Base-by-base conservation (phyloP, 2,329 filamentous ascomycete genomes). In the Myriangium duriaei region DNA sequence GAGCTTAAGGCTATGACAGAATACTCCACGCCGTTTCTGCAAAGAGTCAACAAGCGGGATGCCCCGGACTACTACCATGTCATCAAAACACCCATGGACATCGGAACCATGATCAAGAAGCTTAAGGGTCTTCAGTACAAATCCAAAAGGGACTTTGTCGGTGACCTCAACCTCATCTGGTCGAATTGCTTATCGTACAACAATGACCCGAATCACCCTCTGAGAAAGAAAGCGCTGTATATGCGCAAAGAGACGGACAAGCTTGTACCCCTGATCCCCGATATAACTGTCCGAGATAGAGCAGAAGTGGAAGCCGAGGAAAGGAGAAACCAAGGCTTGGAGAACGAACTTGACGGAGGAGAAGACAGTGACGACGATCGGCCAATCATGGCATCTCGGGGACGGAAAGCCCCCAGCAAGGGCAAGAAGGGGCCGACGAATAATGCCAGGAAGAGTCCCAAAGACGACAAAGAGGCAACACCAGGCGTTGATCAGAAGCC, bases 181-280 rank as follows among this genome's bases (percentile, higher is more conserved):
- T 76, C 86, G 40, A 98, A 98, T 54, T 98, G 91, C 57, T 68
- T 98, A 40, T 86, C 81, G 51, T 98, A 96, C 60, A 98, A 98
- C 57, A 81, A 84, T 47, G 86, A 92, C 45, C 79, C 85, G 49
- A 77, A 78, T 43, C 86, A 95, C 53, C 84, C 83, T 16, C 67
- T 96, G 34, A 76, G 91, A 30, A 86, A 91, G 54, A 92, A 95
- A 69, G 91, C 91, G 10, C 78, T 93, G 42, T 83, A 86, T 47
- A 96, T 98, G 91, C 78, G 86, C 48, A 96, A 91, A 56, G 87
- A 96, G 61, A 93, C 91, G 1, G 88, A 96, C 61, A 96, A 95
- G 59, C 73, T 98, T 30, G 87, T 94, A 11, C 87, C 87, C 4
- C 65, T 96, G 29, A 98, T 98, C 44, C 91, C 91, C 0, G 91